These are phyloP conservation scores for Tetracladium setigerum DNA, from an alignment of 495 filamentous ascomycete genomes.

Conservation along the genomic window DNA sequence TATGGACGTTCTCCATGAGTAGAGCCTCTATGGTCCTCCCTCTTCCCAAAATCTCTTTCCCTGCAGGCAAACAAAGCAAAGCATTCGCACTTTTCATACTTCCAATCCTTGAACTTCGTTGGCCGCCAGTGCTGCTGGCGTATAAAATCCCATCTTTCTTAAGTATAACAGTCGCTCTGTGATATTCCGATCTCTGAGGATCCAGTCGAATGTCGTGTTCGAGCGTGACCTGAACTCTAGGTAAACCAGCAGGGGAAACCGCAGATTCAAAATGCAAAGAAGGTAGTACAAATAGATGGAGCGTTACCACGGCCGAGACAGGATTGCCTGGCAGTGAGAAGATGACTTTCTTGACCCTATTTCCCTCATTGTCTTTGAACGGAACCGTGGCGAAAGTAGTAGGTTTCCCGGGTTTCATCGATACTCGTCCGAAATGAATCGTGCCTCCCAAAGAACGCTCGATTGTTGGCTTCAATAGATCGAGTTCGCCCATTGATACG, in stretches of 20 bases:
- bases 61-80: constrained; percentile 64
- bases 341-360: constrained; percentile 59
- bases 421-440: constrained; percentile 93
- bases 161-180: constrained; percentile 62
- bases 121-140: constrained; percentile 79
- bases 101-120: constrained; percentile 82
- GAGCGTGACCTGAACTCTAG: constrained; percentile 61
- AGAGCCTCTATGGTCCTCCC: constrained; percentile 19
- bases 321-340: constrained; percentile 95
- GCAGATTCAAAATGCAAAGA: constrained; percentile 67
- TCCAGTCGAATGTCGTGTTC: constrained; percentile 68
- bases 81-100: constrained; percentile 86
- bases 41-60: constrained; percentile 10
- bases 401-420: constrained; percentile 97
- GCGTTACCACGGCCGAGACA: constrained; percentile 84
- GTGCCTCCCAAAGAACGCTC: constrained; percentile 84
- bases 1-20: constrained; percentile 19
- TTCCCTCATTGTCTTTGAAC: constrained; percentile 47
- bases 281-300: constrained; percentile 90
- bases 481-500: constrained; percentile 96
- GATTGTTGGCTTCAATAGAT: constrained; percentile 94
- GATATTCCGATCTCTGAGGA: constrained; percentile 73
- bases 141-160: constrained; percentile 58
- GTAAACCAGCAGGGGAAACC: constrained; percentile 53
- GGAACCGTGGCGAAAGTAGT: constrained; percentile 93